phyloP scores from a whole-genome alignment of 371 early-diverging fungal species.

The Rhizomucor miehei region DNA sequence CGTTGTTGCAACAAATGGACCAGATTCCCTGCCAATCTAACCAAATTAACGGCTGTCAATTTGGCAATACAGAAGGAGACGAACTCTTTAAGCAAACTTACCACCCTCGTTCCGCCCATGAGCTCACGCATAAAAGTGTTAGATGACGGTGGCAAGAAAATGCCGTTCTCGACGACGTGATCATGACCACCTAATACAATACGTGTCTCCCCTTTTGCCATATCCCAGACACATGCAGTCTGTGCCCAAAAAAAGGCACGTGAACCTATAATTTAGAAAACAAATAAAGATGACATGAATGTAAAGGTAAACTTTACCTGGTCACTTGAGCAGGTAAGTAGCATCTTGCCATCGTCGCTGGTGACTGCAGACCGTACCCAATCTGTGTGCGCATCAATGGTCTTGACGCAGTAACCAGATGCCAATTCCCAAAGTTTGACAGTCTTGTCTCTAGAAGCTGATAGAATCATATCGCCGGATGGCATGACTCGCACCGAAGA shows the following conservation, averaged over 20 bases:
- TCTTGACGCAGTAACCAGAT: slow-evolving; percentile 80
- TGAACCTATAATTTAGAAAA: too few species aligned
- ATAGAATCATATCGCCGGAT: slow-evolving; percentile 74
- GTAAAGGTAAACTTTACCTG: too few species aligned
- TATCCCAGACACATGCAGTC: slow-evolving; percentile 87
- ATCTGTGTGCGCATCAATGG: slow-evolving; percentile 75
- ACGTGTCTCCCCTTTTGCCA: slow-evolving; percentile 70
- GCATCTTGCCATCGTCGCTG: slow-evolving; percentile 67
- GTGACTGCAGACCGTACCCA: slow-evolving; percentile 81
- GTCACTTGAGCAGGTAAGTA: slow-evolving; percentile 83
- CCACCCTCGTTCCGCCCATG: slow-evolving; percentile 56
- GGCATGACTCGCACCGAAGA: slow-evolving; percentile 78
- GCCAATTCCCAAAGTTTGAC: slow-evolving; percentile 88
- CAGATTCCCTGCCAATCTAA: slow-evolving; percentile 50
- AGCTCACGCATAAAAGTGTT: slow-evolving; percentile 69
- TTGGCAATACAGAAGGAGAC: background rate
- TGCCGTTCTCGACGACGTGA: slow-evolving; percentile 91
- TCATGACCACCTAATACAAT: slow-evolving; percentile 85
- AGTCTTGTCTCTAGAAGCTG: slow-evolving; percentile 86
- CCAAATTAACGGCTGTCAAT: background rate
- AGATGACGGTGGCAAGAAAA: slow-evolving; percentile 72
- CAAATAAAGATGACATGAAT: too few species aligned
- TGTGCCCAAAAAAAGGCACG: slow-evolving; percentile 24
- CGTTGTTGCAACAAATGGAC: slow-evolving; percentile 76
- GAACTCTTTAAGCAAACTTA: background rate